Evolutionary conservation across 768 basidiomycete species (phyloP).

Genomic region (Agaricus bisporus): DNA sequence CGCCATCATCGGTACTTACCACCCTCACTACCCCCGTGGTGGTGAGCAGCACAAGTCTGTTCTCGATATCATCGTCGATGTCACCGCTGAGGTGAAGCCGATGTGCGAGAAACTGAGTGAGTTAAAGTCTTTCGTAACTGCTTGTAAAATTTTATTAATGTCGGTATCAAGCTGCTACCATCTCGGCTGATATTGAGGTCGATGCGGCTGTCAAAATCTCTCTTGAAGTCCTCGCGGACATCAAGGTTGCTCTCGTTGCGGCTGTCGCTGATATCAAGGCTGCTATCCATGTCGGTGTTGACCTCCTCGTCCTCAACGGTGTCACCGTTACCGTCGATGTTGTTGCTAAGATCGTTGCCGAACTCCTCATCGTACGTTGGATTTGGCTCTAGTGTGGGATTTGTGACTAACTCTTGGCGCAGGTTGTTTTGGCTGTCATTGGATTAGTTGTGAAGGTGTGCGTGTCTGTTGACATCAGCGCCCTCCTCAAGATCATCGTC

Average conservation of each 20-base stretch:
- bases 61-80: constrained; percentile 1
- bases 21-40: not conserved
- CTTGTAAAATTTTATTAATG: not conserved
- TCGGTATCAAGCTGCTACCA: not conserved
- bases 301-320: constrained; percentile 11
- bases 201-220: constrained; percentile 9
- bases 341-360: constrained; percentile 8
- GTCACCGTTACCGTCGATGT: constrained; percentile 10
- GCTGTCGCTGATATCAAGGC: constrained; percentile 12
- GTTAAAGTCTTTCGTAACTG: not conserved
- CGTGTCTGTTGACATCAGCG: constrained; percentile 3
- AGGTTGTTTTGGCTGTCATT: not conserved
- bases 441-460: not conserved
- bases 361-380: constrained; percentile 11
- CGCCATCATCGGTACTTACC: not conserved
- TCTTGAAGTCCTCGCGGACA: constrained; percentile 11
- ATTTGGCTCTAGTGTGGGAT: not conserved
- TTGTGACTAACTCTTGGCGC: not conserved
- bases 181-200: not conserved
- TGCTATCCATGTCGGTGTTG: constrained; percentile 4
- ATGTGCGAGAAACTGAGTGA: constrained; percentile 3
- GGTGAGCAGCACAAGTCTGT: not conserved
- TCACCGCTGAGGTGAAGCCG: constrained; percentile 8
- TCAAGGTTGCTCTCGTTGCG: constrained; percentile 7
- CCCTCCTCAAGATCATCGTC: constrained; percentile 9